phyloP scores from a whole-genome alignment of 441 rosid species.

The Erodium trifolium region DNA sequence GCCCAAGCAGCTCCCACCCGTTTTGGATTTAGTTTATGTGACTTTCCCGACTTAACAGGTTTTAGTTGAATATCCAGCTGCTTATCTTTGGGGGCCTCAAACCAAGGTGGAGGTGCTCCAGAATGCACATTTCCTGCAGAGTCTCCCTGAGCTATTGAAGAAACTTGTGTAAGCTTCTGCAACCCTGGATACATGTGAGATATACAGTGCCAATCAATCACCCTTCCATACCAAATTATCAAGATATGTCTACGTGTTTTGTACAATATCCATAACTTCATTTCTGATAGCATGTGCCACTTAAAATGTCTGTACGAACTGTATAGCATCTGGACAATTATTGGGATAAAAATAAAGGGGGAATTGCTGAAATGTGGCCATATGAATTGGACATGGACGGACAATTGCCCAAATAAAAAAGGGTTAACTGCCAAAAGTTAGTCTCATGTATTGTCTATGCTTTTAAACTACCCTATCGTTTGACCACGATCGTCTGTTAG shows the following conservation, averaged over 20 bases:
- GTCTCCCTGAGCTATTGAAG: constrained; percentile 26
- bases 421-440: too few species aligned
- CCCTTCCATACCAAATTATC: neutral
- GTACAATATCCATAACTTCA: constrained; percentile 7
- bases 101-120: constrained; percentile 89
- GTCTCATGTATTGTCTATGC: too few species aligned
- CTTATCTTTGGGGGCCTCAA: constrained; percentile 40
- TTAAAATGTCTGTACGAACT: neutral
- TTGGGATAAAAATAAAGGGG: too few species aligned
- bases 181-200: constrained; percentile 31
- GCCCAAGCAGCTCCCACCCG: constrained; percentile 98
- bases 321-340: neutral
- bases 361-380: too few species aligned
- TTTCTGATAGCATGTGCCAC: constrained; percentile 4
- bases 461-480: too few species aligned
- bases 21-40: constrained; percentile 65
- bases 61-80: constrained; percentile 24
- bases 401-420: too few species aligned
- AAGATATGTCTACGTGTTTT: neutral
- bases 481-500: too few species aligned
- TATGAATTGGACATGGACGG: too few species aligned
- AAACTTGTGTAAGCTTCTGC: constrained; percentile 28
- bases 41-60: constrained; percentile 35
- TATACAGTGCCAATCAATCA: neutral
- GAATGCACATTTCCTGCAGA: constrained; percentile 64